Evolutionary conservation across 352 stramenopile genomes (phyloP), one percentile per base, ranked within the genome.

Genomic region (Phytophthora pistaciae): DNA sequence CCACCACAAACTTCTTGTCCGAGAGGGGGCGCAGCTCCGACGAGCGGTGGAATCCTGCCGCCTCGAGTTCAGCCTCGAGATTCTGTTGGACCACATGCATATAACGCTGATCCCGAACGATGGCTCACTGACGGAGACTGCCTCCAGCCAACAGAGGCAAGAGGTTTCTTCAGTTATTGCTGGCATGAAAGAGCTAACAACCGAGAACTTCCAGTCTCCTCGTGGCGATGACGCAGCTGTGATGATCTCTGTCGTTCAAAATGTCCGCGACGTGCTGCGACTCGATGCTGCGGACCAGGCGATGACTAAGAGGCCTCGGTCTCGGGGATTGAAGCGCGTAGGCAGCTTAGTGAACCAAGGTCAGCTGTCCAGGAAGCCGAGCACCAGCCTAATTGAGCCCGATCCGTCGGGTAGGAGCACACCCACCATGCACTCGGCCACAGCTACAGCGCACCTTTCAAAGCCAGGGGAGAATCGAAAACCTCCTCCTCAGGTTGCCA

Each of bases 51-150:
- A 91, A 56, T 81, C 78, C 6, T 88, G 78, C 65, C 84, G 80
- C 2, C 77, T 91, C 25, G 84, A 91, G 63, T 90, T 91, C 50
- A 90, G 82, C 44, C 72, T 91, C 23, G 77, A 91, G 27, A 14
- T 90, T 23, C 68, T 91, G 18, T 60, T 91, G 42, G 60, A 90
- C 29, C 82, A 88, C 53, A 89, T 91, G 82, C 49, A 56, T 13
- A 87, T 91, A 52, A 78, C 69, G 21, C 23, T 85, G 20, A 68
- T 85, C 52, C 54, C 64, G 11, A 66, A 63, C 18, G 54, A 70
- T 31, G 48, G 7, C 31, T 50, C 56, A 7, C 23, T 52, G 31
- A 21, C 11, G 3, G 16, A n/a, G n/a, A 56, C 5, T 31, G 33
- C 31, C 27, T 40, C 49, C 14, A 60, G 53, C 5, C 31, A 56